Percentiles rank a stretch among this genome's conserved stretches.
phyloP scores from a whole-genome alignment of 495 filamentous ascomycete genomes.

The Ascodesmis nigricans region DNA sequence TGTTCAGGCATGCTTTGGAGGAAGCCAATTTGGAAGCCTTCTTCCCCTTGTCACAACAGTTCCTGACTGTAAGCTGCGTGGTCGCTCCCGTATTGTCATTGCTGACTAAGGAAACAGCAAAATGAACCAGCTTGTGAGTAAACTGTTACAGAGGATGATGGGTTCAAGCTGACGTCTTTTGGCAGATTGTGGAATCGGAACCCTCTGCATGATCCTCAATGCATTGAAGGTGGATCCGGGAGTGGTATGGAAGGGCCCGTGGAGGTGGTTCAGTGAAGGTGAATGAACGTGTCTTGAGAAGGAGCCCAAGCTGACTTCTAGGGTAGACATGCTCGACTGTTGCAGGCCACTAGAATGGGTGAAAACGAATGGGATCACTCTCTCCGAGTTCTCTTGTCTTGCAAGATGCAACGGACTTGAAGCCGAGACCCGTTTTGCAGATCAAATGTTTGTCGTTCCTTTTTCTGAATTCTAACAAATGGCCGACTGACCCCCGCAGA shows the following conservation, averaged over 20 bases:
- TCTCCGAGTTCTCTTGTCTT: constrained; percentile 18
- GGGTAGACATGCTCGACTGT: constrained; percentile 19
- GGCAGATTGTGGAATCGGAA: constrained; percentile 19
- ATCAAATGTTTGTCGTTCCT: constrained; percentile 12
- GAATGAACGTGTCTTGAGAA: constrained; percentile 10
- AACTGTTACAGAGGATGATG: not conserved
- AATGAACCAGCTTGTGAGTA: constrained; percentile 18
- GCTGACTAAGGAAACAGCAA: constrained; percentile 11
- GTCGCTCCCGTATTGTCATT: not conserved
- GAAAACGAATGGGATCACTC: constrained; percentile 16
- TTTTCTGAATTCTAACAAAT: too few species aligned
- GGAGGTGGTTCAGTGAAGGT: constrained; percentile 15
- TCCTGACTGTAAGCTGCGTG: constrained; percentile 11
- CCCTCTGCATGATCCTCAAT: constrained; percentile 21
- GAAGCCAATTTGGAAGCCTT: constrained; percentile 18
- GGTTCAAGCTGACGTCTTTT: not conserved
- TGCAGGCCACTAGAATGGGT: constrained; percentile 18
- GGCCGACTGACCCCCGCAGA: too few species aligned
- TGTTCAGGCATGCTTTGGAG: constrained; percentile 15
- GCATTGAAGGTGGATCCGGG: constrained; percentile 20
- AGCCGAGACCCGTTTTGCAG: constrained; percentile 15
- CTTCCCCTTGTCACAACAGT: constrained; percentile 20
- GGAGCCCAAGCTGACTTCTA: not conserved
- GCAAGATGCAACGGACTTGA: constrained; percentile 20
- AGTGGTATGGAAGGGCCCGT: constrained; percentile 18